These are phyloP conservation scores for Hippophae tibetana DNA, from an alignment of 306 rosid species.

Conservation along the genomic window DNA sequence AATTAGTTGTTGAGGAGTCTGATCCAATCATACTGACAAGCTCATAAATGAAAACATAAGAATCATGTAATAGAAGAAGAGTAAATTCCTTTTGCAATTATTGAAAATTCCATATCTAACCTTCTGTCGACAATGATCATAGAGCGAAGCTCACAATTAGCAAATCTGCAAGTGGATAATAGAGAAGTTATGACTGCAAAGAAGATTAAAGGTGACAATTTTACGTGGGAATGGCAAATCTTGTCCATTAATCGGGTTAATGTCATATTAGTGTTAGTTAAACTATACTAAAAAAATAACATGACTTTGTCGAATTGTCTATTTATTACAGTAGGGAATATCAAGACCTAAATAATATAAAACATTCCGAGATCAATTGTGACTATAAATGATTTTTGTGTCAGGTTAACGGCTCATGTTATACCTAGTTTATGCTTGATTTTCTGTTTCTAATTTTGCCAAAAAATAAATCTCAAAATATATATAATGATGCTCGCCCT, in stretches of 20 bases:
- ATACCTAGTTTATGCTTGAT: neutral
- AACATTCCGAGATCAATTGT: no score
- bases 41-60: conserved; percentile 13
- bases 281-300: no score
- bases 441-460: neutral
- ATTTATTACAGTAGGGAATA: no score
- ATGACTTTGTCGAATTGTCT: neutral
- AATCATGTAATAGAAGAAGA: conserved; percentile 3
- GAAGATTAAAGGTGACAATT: neutral
- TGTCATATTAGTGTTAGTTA: no score
- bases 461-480: no score
- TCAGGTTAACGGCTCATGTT: neutral
- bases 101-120: conserved; percentile 28
- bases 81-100: neutral
- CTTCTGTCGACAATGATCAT: conserved; percentile 49
- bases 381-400: no score
- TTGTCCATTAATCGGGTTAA: no score
- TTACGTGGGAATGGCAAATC: no score
- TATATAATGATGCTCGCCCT: no score
- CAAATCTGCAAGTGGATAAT: conserved; percentile 45
- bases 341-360: no score
- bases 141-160: conserved; percentile 71
- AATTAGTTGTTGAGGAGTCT: conserved; percentile 46
- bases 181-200: neutral
- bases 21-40: conserved; percentile 40